phyloP scores from a whole-genome alignment of 176 grass and related monocot genomes.

The Zea mays region DNA sequence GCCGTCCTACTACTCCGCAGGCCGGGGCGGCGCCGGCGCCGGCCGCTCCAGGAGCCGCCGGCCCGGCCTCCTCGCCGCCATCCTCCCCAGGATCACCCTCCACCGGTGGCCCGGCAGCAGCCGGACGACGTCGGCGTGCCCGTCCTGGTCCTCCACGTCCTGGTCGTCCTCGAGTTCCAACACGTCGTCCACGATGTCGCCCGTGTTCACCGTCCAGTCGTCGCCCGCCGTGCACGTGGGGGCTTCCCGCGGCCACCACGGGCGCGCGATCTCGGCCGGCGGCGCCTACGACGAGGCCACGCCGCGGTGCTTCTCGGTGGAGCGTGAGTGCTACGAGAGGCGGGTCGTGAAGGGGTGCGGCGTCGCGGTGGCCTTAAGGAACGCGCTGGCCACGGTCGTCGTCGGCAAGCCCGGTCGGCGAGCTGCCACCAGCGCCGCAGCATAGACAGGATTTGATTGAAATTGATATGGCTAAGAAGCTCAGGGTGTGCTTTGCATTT shows the following conservation, averaged over 20 bases:
- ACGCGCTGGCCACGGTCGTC: constrained; percentile 39
- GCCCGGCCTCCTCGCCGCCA: not conserved
- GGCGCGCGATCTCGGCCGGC: constrained; percentile 32
- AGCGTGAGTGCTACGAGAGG: constrained; percentile 46
- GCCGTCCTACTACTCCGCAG: constrained; percentile 48
- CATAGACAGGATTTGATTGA: not conserved
- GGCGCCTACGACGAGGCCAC: not conserved
- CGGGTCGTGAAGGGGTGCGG: constrained; percentile 36
- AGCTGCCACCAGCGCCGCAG: constrained; percentile 4
- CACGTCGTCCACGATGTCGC: constrained; percentile 37
- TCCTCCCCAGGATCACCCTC: constrained; percentile 17
- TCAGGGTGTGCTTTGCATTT: constrained; percentile 44
- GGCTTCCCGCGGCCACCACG: constrained; percentile 1
- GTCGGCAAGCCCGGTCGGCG: constrained; percentile 30
- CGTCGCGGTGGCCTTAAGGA: constrained; percentile 36
- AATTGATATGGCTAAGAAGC: not conserved
- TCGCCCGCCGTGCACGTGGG: not conserved
- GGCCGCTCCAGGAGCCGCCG: not conserved
- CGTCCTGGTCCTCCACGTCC: constrained; percentile 4
- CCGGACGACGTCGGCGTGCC: constrained; percentile 20
- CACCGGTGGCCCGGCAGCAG: constrained; percentile 8
- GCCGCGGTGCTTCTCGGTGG: constrained; percentile 41
- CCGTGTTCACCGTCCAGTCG: constrained; percentile 45
- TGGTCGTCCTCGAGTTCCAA: constrained; percentile 23
- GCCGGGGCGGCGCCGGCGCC: not conserved